A percentile compares a stretch with the other conserved stretches of the same genome.
Conservation (phyloP, 331 rosid genomes). For the Acacia pycnantha region DNA sequence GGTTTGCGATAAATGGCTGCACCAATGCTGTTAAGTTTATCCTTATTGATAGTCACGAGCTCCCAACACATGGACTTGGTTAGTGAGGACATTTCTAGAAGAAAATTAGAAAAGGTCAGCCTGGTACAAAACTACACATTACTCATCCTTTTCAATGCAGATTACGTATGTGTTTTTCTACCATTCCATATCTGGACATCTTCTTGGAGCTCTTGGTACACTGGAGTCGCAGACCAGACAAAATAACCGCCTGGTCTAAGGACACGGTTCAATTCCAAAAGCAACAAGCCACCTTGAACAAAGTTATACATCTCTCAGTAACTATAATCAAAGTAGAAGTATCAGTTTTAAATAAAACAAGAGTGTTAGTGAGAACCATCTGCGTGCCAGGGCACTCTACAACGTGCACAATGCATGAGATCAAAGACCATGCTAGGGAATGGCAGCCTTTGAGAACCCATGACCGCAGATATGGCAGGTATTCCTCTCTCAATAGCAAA, state of each 20-base stretch:
- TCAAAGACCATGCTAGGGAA: slow-evolving; percentile 81
- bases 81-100: slow-evolving; percentile 65
- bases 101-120: slow-evolving; percentile 15
- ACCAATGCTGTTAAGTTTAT: slow-evolving; percentile 54
- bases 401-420: slow-evolving; percentile 73
- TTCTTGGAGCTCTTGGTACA: slow-evolving; percentile 77
- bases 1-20: slow-evolving; percentile 89
- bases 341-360: not conserved
- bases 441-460: slow-evolving; percentile 88
- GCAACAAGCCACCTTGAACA: slow-evolving; percentile 70
- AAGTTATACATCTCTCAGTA: slow-evolving; percentile 15
- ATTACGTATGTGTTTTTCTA: slow-evolving; percentile 10
- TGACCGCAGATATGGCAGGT: slow-evolving; percentile 89
- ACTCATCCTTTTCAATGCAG: slow-evolving; percentile 2
- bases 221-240: slow-evolving; percentile 94
- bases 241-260: slow-evolving; percentile 86
- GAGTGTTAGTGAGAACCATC: slow-evolving; percentile 48
- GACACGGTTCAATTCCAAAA: slow-evolving; percentile 81
- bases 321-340: slow-evolving; percentile 2
- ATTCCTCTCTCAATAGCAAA: slow-evolving; percentile 92
- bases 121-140: not conserved
- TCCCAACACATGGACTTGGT: slow-evolving; percentile 90
- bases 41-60: slow-evolving; percentile 76
- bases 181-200: slow-evolving; percentile 86
- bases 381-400: slow-evolving; percentile 89